phyloP scores from a whole-genome alignment of 306 rosid species.

The Inga laurina region DNA sequence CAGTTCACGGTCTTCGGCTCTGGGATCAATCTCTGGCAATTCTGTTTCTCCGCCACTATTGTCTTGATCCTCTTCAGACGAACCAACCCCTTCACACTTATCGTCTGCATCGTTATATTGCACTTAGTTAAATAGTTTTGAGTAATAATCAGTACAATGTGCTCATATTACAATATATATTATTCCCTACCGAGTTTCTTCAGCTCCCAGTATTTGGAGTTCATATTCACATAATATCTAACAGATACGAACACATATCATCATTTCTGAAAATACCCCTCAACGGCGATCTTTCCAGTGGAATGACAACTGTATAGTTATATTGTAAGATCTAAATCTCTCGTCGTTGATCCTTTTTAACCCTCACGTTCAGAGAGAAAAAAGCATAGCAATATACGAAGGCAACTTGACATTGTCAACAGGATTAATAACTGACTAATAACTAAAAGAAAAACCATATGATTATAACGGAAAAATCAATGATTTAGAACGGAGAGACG shows the following conservation, averaged over 20 bases:
- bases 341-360: neutral
- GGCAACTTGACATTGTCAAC: neutral
- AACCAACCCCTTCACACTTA: slow-evolving; percentile 59
- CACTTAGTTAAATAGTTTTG: neutral
- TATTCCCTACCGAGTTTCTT: neutral
- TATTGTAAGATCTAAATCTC: neutral
- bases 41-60: slow-evolving; percentile 73
- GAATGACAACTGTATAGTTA: neutral
- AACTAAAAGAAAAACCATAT: neutral
- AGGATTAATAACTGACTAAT: neutral
- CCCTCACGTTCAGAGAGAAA: neutral
- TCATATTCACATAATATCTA: neutral
- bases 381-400: neutral
- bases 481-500: neutral
- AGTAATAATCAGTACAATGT: neutral
- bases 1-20: slow-evolving; percentile 75
- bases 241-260: neutral
- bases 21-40: slow-evolving; percentile 67
- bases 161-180: neutral
- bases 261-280: neutral
- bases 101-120: slow-evolving; percentile 43
- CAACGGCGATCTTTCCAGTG: neutral
- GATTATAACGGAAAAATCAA: neutral
- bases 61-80: slow-evolving; percentile 82
- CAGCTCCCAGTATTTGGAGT: neutral